Evolutionary conservation across 192 early-diverging fungal genomes (phyloP), one percentile per base, ranked within the genome.

Genomic region (Blastocladiella britannica): DNA sequence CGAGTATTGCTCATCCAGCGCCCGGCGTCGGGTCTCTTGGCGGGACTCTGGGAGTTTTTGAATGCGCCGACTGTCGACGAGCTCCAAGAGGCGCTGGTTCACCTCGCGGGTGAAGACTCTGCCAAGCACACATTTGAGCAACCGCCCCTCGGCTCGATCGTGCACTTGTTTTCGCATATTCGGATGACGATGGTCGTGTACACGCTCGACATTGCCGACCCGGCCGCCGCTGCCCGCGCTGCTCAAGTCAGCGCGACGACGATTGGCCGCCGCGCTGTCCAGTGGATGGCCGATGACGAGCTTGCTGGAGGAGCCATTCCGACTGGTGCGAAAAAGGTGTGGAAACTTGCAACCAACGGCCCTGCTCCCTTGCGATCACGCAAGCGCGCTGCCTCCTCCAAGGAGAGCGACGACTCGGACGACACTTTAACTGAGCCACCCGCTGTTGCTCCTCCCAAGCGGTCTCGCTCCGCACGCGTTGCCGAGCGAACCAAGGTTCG

Each of bases 21-120:
- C 27, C 76, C 78, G 29, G 62, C 70, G 23, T 72, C 66, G 53
- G 77, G 84, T 3, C 62, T 86, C 28, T 52, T 86, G 18, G 83
- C 82, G 26, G 83, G 83, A 5, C 69, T 86, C 27, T 86, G 84
- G 84, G 83, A 86, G 62, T 86, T 85, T 58, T 80, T 81, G 5
- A 67, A 66, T 56, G 63, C 63, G 0, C 59, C 71, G 1, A 72
- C 73, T 24, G 62, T 69, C 12, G 53, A 60, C 37, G 70, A 66
- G 54, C 25, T 63, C 25, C 54, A 51, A 4, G 43, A 25, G 29
- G 22, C 31, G 27, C 28, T 26, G 24, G n/a, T n/a, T n/a, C n/a
- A n/a, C n/a, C n/a, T n/a, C n/a, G n/a, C n/a, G n/a, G n/a, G n/a
- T n/a, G n/a, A n/a, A n/a, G n/a, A n/a, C n/a, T n/a, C n/a, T n/a